These are phyloP conservation scores for Draba incana DNA, from an alignment of 345 rosid genomes.

Conservation along the genomic window DNA sequence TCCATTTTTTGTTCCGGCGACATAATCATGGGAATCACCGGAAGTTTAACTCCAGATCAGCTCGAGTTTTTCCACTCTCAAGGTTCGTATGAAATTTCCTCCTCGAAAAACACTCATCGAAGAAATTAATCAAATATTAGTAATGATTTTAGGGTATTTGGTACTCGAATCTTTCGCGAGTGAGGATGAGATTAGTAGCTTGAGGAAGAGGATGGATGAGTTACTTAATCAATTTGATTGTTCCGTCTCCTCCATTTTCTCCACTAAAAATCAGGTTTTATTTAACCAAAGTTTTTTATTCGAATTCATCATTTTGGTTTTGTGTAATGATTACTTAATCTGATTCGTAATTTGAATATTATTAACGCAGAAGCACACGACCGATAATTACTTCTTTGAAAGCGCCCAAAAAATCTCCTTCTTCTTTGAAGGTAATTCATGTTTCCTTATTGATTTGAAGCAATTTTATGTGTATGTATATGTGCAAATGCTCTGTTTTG, in stretches of 20 bases:
- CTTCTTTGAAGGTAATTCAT: conserved; percentile 83
- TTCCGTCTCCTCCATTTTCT: conserved; percentile 75
- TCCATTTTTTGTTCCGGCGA: background rate
- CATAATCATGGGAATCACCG: conserved; percentile 55
- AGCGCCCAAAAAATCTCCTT: conserved; percentile 85
- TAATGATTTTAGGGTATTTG: conserved; percentile 54
- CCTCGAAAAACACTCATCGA: too few species aligned
- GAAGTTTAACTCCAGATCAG: conserved; percentile 62
- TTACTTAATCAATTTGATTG: conserved; percentile 68
- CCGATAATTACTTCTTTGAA: conserved; percentile 84
- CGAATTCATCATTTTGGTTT: background rate
- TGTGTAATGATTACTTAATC: background rate
- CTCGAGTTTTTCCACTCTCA: conserved; percentile 62
- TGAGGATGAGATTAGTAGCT: conserved; percentile 55
- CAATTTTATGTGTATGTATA: background rate
- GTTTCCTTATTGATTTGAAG: too few species aligned
- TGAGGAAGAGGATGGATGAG: conserved; percentile 73
- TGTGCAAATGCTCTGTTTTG: background rate
- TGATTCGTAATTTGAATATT: background rate
- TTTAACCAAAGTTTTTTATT: background rate
- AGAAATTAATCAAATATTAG: too few species aligned
- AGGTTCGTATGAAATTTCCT: conserved; percentile 24
- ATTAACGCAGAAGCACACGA: conserved; percentile 49
- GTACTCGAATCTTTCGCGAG: conserved; percentile 79
- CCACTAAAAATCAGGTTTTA: conserved; percentile 80